Conservation (phyloP, 495 filamentous ascomycete genomes). For the Daldinia grandis region DNA sequence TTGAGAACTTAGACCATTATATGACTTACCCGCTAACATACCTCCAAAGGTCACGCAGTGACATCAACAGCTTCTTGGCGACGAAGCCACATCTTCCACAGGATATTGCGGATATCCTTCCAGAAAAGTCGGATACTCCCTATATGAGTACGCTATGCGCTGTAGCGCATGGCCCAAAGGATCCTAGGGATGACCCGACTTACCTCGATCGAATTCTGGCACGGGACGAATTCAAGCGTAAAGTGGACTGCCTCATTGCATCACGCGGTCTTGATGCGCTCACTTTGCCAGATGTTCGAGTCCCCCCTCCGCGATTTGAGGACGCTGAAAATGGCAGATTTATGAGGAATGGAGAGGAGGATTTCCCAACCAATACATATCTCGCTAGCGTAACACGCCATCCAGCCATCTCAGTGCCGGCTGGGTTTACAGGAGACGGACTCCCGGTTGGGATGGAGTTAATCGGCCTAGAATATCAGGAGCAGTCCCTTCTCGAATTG, state of each 20-base stretch:
- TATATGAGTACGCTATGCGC: conserved; percentile 31
- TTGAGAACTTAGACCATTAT: conserved; percentile 47
- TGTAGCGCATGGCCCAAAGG: conserved; percentile 24
- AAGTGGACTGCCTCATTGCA: conserved; percentile 38
- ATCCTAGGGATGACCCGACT: conserved; percentile 35
- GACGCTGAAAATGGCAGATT: conserved; percentile 35
- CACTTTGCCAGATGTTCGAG: conserved; percentile 38
- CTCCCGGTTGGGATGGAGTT: conserved; percentile 44
- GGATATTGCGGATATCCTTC: conserved; percentile 29
- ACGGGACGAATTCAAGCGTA: conserved; percentile 38
- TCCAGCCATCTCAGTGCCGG: conserved; percentile 44
- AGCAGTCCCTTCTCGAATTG: conserved; percentile 43
- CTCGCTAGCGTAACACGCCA: conserved; percentile 36
- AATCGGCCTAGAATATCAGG: conserved; percentile 35
- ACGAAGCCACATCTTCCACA: conserved; percentile 38
- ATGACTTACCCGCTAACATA: conserved; percentile 36
- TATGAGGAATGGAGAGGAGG: conserved; percentile 17
- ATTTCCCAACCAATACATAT: conserved; percentile 44
- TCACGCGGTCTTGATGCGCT: conserved; percentile 41
- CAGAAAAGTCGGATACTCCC: conserved; percentile 20
- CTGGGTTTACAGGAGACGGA: conserved; percentile 39
- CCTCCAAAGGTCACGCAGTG: conserved; percentile 41
- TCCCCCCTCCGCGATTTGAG: conserved; percentile 39
- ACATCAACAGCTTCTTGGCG: conserved; percentile 49
- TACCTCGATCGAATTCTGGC: conserved; percentile 35